Evolutionary conservation across 2,329 filamentous ascomycete species (phyloP).

Genomic region (Gaeumannomyces sp.): DNA sequence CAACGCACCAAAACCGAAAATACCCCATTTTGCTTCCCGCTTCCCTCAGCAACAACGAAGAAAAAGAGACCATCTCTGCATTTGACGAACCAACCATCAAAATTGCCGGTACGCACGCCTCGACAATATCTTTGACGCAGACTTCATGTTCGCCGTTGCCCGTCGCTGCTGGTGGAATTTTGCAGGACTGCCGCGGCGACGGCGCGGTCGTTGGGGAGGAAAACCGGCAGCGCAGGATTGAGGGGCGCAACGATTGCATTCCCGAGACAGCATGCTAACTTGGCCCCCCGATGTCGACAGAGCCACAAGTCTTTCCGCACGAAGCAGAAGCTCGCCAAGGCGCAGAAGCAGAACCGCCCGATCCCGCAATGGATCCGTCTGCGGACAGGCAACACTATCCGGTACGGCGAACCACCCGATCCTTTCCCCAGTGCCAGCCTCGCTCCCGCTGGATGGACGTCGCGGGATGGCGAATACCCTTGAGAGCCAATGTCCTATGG

Average conservation of each 20-base stretch:
- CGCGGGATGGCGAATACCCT: neutral
- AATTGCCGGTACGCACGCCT: conserved; percentile 31
- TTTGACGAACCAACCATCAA: conserved; percentile 29
- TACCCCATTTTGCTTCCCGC: neutral
- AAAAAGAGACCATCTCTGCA: conserved; percentile 13
- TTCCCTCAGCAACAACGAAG: neutral
- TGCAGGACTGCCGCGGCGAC: neutral
- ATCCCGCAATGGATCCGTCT: conserved; percentile 99
- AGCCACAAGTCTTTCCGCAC: conserved; percentile 99
- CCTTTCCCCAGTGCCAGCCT: neutral
- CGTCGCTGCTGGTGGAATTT: neutral
- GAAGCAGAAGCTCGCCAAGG: conserved; percentile 99
- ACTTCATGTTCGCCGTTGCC: neutral
- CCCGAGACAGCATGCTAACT: conserved; percentile 9
- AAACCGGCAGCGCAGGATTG: neutral
- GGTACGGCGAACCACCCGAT: conserved; percentile 57
- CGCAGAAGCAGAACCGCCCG: conserved; percentile 99
- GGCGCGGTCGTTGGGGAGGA: neutral
- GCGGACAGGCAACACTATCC: conserved; percentile 97
- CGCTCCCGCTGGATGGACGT: neutral
- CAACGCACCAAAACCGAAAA: neutral
- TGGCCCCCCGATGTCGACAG: conserved; percentile 40
- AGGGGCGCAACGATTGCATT: conserved; percentile 2
- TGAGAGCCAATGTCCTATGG: neutral
- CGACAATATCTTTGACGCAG: neutral